Evolutionary conservation across 805 yeast species (phyloP).

Genomic region (Saturnispora galanensis): DNA sequence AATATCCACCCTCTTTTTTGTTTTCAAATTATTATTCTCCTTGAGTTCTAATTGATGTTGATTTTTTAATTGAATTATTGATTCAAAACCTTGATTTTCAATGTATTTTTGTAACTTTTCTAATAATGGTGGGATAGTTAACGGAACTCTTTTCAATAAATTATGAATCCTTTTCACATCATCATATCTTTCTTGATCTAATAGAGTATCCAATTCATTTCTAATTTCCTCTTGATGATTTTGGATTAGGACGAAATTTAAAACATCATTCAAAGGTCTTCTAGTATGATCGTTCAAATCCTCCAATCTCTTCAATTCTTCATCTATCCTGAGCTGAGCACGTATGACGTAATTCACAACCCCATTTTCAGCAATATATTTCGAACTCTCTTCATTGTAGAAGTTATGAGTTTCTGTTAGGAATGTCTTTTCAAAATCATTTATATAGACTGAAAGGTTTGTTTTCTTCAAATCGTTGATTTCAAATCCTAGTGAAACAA

Average conservation of each 20-base stretch:
- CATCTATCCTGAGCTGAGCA: constrained; percentile 73
- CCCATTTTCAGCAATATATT: constrained; percentile 60
- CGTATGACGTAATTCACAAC: constrained; percentile 86
- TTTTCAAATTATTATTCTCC: neutral
- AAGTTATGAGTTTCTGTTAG: constrained; percentile 58
- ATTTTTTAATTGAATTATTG: constrained; percentile 46
- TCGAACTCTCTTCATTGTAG: constrained; percentile 57
- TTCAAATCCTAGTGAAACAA: constrained; percentile 86
- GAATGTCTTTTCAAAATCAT: constrained; percentile 69
- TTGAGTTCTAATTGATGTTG: constrained; percentile 7
- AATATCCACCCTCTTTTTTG: constrained; percentile 7
- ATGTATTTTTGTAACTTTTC: constrained; percentile 65
- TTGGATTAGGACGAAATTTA: constrained; percentile 68
- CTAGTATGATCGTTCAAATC: constrained; percentile 80
- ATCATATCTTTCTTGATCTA: constrained; percentile 60
- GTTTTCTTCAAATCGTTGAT: constrained; percentile 80
- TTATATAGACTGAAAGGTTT: constrained; percentile 71
- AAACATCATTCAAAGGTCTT: constrained; percentile 60
- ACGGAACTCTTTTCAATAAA: constrained; percentile 67
- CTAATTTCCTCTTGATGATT: constrained; percentile 71
- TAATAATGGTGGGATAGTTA: constrained; percentile 71
- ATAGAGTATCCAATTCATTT: constrained; percentile 62
- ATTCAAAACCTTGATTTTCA: constrained; percentile 48
- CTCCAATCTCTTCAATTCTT: constrained; percentile 71
- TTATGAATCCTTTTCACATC: constrained; percentile 73